Conservation (phyloP, 2,329 filamentous ascomycete species). For the Ampelomyces quisqualis region DNA sequence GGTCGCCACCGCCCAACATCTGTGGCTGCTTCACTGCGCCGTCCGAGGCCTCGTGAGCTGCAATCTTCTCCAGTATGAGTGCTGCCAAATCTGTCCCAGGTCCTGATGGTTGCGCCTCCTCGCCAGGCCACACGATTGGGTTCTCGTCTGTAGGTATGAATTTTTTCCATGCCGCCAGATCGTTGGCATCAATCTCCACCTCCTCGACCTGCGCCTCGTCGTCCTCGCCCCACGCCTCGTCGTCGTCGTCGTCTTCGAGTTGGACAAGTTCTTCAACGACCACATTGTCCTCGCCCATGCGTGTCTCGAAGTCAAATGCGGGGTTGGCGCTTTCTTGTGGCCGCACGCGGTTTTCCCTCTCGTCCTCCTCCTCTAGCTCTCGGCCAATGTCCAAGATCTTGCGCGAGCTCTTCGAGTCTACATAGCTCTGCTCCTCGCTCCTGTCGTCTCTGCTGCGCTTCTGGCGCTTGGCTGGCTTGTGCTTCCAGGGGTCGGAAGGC, state of each 20-base stretch:
- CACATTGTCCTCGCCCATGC: constrained; percentile 59
- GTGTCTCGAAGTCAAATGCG: constrained; percentile 77
- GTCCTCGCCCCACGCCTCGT: constrained; percentile 73
- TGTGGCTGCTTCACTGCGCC: constrained; percentile 47
- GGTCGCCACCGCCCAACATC: constrained; percentile 57
- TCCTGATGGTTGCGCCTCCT: constrained; percentile 43
- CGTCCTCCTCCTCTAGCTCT: constrained; percentile 82
- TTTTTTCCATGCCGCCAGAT: constrained; percentile 86
- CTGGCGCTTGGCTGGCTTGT: constrained; percentile 63
- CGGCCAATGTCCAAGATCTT: constrained; percentile 89
- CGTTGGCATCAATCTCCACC: constrained; percentile 80
- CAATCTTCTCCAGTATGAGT: constrained; percentile 91
- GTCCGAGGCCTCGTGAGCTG: constrained; percentile 77
- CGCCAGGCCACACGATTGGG: constrained; percentile 68
- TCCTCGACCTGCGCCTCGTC: constrained; percentile 70
- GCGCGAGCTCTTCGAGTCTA: constrained; percentile 84
- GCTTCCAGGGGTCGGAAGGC: constrained; percentile 70
- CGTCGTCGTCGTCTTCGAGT: constrained; percentile 52
- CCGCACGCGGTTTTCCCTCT: constrained; percentile 50
- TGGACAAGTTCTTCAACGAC: constrained; percentile 53
- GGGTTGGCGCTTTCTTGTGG: constrained; percentile 54
- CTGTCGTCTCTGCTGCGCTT: constrained; percentile 59
- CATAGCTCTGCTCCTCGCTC: constrained; percentile 66
- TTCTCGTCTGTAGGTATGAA: constrained; percentile 79
- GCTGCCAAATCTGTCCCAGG: constrained; percentile 78